Percentiles rank a stretch among this genome's conserved stretches.
phyloP scores from a whole-genome alignment of 331 rosid species.

The Quercus phellos region DNA sequence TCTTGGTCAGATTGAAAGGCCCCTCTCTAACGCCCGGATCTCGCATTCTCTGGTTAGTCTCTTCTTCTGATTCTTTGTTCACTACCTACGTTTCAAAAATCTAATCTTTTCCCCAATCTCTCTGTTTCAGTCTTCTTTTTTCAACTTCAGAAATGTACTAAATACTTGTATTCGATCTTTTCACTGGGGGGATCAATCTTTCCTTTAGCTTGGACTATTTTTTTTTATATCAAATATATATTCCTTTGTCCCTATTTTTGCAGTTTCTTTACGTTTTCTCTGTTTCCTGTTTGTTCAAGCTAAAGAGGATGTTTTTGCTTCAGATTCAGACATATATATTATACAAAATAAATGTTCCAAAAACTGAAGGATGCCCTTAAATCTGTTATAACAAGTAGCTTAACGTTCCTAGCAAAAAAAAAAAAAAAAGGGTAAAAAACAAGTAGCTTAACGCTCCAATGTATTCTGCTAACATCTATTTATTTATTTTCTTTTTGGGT shows the following conservation, averaged over 20 bases:
- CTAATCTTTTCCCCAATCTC: too few relatives aligned
- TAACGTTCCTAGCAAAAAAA: too few relatives aligned
- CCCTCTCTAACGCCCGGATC: slow-evolving; percentile 36
- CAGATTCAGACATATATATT: not conserved
- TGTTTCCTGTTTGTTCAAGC: not conserved
- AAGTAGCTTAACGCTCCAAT: not conserved
- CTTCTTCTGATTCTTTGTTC: not conserved
- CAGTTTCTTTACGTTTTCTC: not conserved
- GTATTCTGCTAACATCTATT: not conserved
- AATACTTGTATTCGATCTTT: too few relatives aligned
- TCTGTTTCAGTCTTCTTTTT: too few relatives aligned
- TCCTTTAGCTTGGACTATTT: not conserved
- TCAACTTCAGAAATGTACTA: too few relatives aligned
- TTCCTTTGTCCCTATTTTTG: not conserved
- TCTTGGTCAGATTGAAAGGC: not conserved
- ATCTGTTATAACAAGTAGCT: not conserved
- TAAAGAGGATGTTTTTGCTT: not conserved
- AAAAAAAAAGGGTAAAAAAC: too few relatives aligned
- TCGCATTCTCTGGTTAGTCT: slow-evolving; percentile 50
- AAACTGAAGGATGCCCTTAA: too few relatives aligned
- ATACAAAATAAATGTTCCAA: not conserved
- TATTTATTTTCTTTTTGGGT: not conserved
- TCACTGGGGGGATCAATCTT: too few relatives aligned
- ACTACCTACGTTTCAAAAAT: too few relatives aligned
- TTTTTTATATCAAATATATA: not conserved